Conservation (phyloP, 345 rosid species). For the Rhodamnia rubescens region DNA sequence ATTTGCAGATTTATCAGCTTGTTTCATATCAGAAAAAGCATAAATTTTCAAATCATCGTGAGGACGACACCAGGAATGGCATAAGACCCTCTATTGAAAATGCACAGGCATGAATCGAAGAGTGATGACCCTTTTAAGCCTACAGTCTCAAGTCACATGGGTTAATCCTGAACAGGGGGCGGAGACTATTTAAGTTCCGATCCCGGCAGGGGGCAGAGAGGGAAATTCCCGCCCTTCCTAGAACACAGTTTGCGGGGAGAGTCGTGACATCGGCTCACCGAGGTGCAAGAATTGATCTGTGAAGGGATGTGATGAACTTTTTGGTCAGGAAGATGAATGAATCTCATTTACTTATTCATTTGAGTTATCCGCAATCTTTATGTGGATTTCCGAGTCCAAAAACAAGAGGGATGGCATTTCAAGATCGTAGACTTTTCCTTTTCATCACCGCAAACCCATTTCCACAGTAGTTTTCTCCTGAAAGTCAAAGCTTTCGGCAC, state of each 20-base stretch:
- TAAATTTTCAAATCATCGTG: neutral
- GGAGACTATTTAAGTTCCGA: neutral
- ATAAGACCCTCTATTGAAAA: neutral
- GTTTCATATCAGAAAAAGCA: neutral
- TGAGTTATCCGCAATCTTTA: neutral
- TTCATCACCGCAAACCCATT: neutral
- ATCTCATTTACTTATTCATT: neutral
- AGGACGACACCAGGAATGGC: neutral
- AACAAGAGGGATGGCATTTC: neutral
- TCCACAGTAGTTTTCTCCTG: neutral
- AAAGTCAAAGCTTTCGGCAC: neutral
- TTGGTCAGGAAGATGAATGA: neutral
- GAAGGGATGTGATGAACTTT: neutral
- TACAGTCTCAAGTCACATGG: neutral
- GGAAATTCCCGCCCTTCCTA: neutral
- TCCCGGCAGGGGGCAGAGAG: neutral
- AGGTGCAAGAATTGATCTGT: neutral
- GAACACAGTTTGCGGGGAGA: neutral
- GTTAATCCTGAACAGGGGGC: neutral
- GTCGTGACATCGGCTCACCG: neutral
- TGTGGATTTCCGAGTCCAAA: no score
- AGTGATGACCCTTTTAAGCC: neutral
- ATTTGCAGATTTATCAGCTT: neutral
- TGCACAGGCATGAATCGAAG: neutral
- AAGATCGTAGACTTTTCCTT: neutral